Conservation (phyloP, 2,329 filamentous ascomycete genomes). For the Trichoderma polysporum region DNA sequence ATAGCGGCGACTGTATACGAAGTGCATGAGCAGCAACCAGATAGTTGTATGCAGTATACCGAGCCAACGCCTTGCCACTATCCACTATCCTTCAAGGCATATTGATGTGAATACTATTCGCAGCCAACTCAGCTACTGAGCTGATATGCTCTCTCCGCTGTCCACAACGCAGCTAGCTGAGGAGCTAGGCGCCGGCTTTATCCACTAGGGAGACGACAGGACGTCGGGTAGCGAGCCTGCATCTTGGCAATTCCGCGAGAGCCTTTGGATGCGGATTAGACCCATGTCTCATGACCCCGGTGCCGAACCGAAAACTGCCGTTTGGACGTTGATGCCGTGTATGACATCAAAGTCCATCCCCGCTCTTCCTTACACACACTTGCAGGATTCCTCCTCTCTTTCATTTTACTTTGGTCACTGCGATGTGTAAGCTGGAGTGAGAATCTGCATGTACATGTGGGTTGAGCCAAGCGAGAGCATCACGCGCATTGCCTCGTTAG, state of each 20-base stretch:
- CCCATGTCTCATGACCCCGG: constrained; percentile 15
- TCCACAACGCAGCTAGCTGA: not conserved
- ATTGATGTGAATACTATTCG: not conserved
- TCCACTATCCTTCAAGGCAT: too few species aligned
- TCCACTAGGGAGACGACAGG: not conserved
- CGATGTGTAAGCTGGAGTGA: not conserved
- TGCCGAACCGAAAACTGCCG: constrained; percentile 9
- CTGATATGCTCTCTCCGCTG: not conserved
- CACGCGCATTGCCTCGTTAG: constrained; percentile 9
- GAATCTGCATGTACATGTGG: not conserved
- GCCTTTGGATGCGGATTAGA: constrained; percentile 1
- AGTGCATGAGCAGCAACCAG: not conserved
- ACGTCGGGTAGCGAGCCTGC: not conserved
- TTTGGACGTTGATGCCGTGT: not conserved
- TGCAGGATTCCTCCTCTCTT: not conserved
- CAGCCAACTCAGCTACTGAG: not conserved
- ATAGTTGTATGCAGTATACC: not conserved
- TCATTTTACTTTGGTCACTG: not conserved
- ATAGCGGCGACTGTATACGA: not conserved
- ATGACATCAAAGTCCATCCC: constrained; percentile 13
- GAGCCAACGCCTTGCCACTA: not conserved
- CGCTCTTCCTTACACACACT: not conserved
- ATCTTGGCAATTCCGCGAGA: constrained; percentile 7
- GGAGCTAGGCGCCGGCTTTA: constrained; percentile 1
- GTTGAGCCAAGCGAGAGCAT: constrained; percentile 4